These are phyloP conservation scores for Barnettozyma siamensis DNA, from an alignment of 805 yeast species.

Conservation along the genomic window DNA sequence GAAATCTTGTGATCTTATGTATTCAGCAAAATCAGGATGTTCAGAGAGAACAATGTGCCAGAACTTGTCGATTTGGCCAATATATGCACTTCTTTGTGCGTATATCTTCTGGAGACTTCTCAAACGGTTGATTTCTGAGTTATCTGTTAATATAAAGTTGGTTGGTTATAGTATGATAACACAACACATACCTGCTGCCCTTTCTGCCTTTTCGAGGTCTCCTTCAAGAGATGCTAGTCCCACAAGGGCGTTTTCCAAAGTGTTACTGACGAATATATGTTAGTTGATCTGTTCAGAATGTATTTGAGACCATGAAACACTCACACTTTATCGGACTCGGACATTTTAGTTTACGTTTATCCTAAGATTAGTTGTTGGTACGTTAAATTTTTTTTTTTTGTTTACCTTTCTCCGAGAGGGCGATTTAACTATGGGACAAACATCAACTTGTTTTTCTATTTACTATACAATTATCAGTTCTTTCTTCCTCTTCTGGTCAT, in stretches of 20 bases:
- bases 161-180: background rate
- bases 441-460: too few species aligned
- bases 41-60: conserved; percentile 87
- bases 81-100: conserved; percentile 46
- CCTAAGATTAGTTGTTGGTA: too few species aligned
- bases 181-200: conserved; percentile 38
- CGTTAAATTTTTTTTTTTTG: too few species aligned
- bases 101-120: conserved; percentile 52
- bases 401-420: too few species aligned
- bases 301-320: background rate
- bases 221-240: conserved; percentile 52
- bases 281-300: too few species aligned
- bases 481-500: conserved; percentile 59
- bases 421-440: too few species aligned
- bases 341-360: background rate
- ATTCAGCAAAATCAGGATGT: conserved; percentile 80
- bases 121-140: conserved; percentile 41
- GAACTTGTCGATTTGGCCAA: conserved; percentile 58
- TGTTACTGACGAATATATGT: background rate
- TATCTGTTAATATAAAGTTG: too few species aligned
- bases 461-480: too few species aligned
- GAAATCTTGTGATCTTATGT: conserved; percentile 68
- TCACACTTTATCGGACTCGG: background rate
- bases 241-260: conserved; percentile 35
- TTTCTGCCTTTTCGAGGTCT: conserved; percentile 54